Percentiles rank a stretch among this genome's conserved stretches.
Evolutionary conservation across 768 basidiomycete species (phyloP).

Genomic region (Butyriboletus loyo): DNA sequence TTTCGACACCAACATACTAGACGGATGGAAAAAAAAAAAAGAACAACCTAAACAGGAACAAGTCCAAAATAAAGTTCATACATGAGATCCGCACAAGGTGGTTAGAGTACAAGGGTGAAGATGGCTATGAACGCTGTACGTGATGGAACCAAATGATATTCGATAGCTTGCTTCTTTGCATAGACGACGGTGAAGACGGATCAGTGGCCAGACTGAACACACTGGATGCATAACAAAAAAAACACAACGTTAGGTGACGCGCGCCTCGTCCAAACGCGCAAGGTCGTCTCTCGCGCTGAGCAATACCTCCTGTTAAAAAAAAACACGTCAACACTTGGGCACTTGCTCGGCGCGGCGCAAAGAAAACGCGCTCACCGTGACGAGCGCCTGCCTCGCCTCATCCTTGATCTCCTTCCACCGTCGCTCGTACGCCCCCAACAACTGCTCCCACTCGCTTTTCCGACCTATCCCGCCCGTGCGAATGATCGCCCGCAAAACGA

Average conservation of each 20-base stretch:
- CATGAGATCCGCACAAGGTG: not conserved
- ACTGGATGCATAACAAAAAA: not conserved
- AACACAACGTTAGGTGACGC: conserved; percentile 6
- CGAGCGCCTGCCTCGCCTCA: conserved; percentile 59
- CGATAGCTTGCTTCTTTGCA: not conserved
- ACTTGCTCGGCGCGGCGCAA: not conserved
- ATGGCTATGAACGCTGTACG: not conserved
- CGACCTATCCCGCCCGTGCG: conserved; percentile 50
- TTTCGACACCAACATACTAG: not conserved
- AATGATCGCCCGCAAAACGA: conserved; percentile 55
- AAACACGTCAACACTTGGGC: not conserved
- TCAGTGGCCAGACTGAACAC: conserved; percentile 1
- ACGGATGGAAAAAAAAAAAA: not conserved
- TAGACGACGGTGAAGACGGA: not conserved
- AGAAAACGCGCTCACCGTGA: conserved; percentile 43
- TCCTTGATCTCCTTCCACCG: conserved; percentile 72
- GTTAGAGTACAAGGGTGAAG: not conserved
- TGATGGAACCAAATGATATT: not conserved
- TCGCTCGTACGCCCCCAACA: conserved; percentile 57
- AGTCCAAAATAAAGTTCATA: not conserved
- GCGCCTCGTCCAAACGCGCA: conserved; percentile 38
- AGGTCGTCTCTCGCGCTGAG: conserved; percentile 54
- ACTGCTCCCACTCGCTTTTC: conserved; percentile 51
- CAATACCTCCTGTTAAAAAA: conserved; percentile 42
- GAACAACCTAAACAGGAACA: no score